These are phyloP conservation scores for Crithidia sp. DNA, from an alignment of 208 protist species.

Conservation along the genomic window DNA sequence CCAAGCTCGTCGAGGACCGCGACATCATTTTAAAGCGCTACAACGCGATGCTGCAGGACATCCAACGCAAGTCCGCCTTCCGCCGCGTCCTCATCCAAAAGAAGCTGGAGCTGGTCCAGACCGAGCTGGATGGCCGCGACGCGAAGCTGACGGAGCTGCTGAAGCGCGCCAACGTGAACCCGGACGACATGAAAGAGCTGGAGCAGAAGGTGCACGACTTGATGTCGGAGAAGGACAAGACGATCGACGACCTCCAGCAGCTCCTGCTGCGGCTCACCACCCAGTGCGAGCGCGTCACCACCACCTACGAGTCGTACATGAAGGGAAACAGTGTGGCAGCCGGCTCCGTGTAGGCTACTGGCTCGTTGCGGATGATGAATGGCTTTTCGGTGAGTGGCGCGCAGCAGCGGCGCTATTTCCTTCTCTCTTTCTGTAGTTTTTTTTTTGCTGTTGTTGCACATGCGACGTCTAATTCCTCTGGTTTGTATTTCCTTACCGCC, in stretches of 20 bases:
- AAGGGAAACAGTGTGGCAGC: conserved; percentile 69
- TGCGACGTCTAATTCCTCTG: no score
- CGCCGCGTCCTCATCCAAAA: conserved; percentile 95
- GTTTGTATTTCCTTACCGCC: no score
- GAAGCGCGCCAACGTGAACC: conserved; percentile 94
- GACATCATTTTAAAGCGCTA: conserved; percentile 96
- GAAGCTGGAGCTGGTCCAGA: conserved; percentile 94
- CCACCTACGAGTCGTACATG: conserved; percentile 88
- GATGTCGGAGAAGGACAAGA: conserved; percentile 95
- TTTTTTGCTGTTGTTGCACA: no score
- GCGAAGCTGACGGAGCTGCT: conserved; percentile 94
- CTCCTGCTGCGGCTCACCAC: conserved; percentile 75
- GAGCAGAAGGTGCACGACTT: conserved; percentile 96
- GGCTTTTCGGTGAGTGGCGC: no score
- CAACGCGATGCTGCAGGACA: conserved; percentile 95
- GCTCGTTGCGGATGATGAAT: no score
- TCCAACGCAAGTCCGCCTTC: conserved; percentile 95
- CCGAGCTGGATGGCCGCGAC: conserved; percentile 93
- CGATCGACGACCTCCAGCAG: conserved; percentile 95
- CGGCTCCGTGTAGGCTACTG: no score
- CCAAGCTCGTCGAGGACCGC: conserved; percentile 92
- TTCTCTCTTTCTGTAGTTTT: no score
- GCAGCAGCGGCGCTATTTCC: no score
- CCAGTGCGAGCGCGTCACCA: conserved; percentile 65
- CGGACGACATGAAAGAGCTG: conserved; percentile 89